A percentile compares a stretch with the other conserved stretches of the same genome.
Conservation (phyloP, 257 asterid genomes). For the Solanum bukasovii region DNA sequence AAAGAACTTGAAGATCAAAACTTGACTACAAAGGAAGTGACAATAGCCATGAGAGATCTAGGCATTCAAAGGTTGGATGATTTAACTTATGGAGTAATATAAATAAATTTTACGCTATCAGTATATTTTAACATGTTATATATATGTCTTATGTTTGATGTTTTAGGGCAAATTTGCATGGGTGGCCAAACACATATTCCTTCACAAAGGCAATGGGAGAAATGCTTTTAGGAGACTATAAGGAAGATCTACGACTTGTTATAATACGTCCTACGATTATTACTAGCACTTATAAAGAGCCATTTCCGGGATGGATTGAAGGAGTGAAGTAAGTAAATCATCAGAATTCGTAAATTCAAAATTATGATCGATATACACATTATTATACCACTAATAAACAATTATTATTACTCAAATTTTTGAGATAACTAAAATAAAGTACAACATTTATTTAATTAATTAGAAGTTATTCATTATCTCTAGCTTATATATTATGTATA, state of each 20-base stretch:
- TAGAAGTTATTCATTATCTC: not conserved
- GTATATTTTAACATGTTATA: too few species aligned
- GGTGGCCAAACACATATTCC: slow-evolving; percentile 68
- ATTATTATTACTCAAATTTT: too few species aligned
- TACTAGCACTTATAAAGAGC: slow-evolving; percentile 43
- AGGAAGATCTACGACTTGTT: slow-evolving; percentile 13
- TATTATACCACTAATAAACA: too few species aligned
- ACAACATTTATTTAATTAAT: not conserved
- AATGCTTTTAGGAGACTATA: slow-evolving; percentile 33
- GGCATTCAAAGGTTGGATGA: slow-evolving; percentile 39
- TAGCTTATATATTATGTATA: not conserved
- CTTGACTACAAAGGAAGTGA: slow-evolving; percentile 18
- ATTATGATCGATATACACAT: too few species aligned
- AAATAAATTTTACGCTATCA: too few species aligned
- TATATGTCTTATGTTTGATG: too few species aligned
- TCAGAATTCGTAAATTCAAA: too few species aligned
- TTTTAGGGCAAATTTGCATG: slow-evolving; percentile 39
- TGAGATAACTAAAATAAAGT: not conserved
- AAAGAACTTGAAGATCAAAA: slow-evolving; percentile 15
- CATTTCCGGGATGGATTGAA: slow-evolving; percentile 61
- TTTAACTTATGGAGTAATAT: too few species aligned
- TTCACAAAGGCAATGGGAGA: slow-evolving; percentile 72
- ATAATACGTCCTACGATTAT: slow-evolving; percentile 54
- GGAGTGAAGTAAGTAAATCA: slow-evolving; percentile 29
- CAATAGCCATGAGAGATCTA: slow-evolving; percentile 37